phyloP scores from a whole-genome alignment of 2,329 filamentous ascomycete genomes.

The Xylaria multiplex region DNA sequence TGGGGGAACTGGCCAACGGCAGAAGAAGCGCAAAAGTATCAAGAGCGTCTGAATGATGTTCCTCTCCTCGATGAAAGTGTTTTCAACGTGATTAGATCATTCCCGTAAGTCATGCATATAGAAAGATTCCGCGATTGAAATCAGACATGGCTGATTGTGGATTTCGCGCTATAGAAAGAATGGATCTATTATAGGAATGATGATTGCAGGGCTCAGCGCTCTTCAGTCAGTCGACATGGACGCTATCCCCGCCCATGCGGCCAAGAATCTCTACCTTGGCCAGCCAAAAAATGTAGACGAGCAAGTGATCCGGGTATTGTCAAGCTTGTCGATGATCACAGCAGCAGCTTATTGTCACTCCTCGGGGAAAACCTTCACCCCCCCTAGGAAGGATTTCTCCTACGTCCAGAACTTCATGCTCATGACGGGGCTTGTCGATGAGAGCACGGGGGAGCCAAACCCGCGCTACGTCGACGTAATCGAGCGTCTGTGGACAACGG shows the following conservation, averaged over 20 bases:
- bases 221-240: slow-evolving; percentile 35
- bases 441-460: slow-evolving; percentile 34
- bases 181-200: slow-evolving; percentile 40
- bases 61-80: slow-evolving; percentile 32
- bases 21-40: slow-evolving; percentile 30
- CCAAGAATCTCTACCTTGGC: slow-evolving; percentile 37
- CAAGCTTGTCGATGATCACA: slow-evolving; percentile 38
- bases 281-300: slow-evolving; percentile 36
- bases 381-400: slow-evolving; percentile 35
- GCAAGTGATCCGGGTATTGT: slow-evolving; percentile 36
- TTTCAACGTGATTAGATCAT: slow-evolving; percentile 34
- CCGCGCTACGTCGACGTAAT: slow-evolving; percentile 33
- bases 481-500: slow-evolving; percentile 36
- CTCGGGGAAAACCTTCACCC: slow-evolving; percentile 31
- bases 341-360: slow-evolving; percentile 40
- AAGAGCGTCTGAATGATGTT: slow-evolving; percentile 34
- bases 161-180: slow-evolving; percentile 30
- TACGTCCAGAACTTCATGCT: slow-evolving; percentile 40
- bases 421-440: slow-evolving; percentile 39
- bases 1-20: slow-evolving; percentile 35
- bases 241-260: slow-evolving; percentile 34
- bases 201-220: slow-evolving; percentile 36
- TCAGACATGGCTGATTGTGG: slow-evolving; percentile 1
- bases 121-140: background rate
- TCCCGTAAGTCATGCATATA: slow-evolving; percentile 28